phyloP scores from a whole-genome alignment of 108 stramenopile genomes.

The Cyclostephanos tholiformis region DNA sequence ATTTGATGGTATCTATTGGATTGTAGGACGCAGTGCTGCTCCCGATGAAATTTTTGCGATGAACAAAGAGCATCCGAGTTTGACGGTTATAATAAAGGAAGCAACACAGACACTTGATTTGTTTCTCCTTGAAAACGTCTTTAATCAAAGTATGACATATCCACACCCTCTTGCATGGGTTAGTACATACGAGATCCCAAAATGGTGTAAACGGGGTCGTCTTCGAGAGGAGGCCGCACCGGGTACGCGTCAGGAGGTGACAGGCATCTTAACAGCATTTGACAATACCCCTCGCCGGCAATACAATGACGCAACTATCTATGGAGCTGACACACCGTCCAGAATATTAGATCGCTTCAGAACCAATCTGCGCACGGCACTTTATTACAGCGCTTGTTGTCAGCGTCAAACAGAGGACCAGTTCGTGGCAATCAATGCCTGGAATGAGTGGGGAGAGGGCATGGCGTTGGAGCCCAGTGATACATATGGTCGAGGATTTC shows the following conservation, averaged over 20 bases:
- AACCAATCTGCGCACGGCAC: slow-evolving; percentile 36
- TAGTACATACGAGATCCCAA: slow-evolving; percentile 37
- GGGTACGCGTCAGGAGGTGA: slow-evolving; percentile 40
- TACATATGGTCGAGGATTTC: slow-evolving; percentile 52
- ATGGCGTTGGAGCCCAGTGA: slow-evolving; percentile 72
- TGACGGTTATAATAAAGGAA: neutral
- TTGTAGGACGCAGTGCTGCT: slow-evolving; percentile 33
- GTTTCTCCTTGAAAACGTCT: slow-evolving; percentile 8
- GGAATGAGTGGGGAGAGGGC: slow-evolving; percentile 82
- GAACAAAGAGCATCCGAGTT: neutral
- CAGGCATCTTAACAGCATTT: slow-evolving; percentile 62
- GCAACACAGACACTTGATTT: neutral
- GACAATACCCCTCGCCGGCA: slow-evolving; percentile 76
- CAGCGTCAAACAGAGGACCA: slow-evolving; percentile 34
- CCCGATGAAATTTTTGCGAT: slow-evolving; percentile 9
- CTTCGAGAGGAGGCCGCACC: neutral
- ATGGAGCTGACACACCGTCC: slow-evolving; percentile 22
- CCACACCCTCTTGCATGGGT: slow-evolving; percentile 55
- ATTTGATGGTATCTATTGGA: slow-evolving; percentile 52
- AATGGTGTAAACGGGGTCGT: slow-evolving; percentile 45
- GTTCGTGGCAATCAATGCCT: slow-evolving; percentile 62
- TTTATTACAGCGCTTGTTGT: slow-evolving; percentile 64
- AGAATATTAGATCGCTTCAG: slow-evolving; percentile 46
- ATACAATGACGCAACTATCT: slow-evolving; percentile 45
- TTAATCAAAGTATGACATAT: slow-evolving; percentile 57